Evolutionary conservation across 768 basidiomycete genomes (phyloP), one percentile per base, ranked within the genome.

Genomic region (Boletus barrowsii): DNA sequence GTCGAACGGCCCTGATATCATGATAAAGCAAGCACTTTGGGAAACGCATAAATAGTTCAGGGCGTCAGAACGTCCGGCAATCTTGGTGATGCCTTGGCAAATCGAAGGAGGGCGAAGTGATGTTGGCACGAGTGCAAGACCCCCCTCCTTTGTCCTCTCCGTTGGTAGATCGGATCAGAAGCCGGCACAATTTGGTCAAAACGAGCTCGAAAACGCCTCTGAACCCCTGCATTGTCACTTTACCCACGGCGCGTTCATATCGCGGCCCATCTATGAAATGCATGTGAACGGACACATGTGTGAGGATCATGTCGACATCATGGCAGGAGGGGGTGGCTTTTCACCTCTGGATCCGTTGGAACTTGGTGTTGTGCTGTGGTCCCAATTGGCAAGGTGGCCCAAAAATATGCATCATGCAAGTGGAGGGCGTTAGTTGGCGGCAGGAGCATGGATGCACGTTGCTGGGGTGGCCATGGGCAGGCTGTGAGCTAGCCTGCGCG

Each of bases 151-250:
- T 35, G 3, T 3, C 33, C 29, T 9, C 29, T 29, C 29, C 33
- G 33, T 35, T 35, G 33, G 33, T 17, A 51, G 59, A 56, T 63
- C 61, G 48, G 61, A 68, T 67, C 58, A 68, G 67, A 67, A 68
- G 60, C 40, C 51, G 26, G 39, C 42, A 48, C 51, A 14, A 60
- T 69, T 60, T 66, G 68, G 68, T 66, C 36, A 70, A 61, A 68
- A 47, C 40, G 49, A 51, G 42, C 30, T 70, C 66, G 67, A 68
- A 60, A 54, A 41, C 53, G n/a, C 6, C 43, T 15, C 36, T 53
- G 52, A 26, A 26, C 46, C 20, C n/a, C 40, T 42, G 29, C n/a
- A 15, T 30, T 32, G 18, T 35, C 36, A 26, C 36, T 49, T 65
- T 52, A 57, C 65, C 63, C 64, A 68, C 65, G 65, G 41, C 41